Percentiles rank a stretch among this genome's conserved stretches.
Evolutionary conservation across 2,329 filamentous ascomycete genomes (phyloP).

Genomic region (Colletotrichum sp.): DNA sequence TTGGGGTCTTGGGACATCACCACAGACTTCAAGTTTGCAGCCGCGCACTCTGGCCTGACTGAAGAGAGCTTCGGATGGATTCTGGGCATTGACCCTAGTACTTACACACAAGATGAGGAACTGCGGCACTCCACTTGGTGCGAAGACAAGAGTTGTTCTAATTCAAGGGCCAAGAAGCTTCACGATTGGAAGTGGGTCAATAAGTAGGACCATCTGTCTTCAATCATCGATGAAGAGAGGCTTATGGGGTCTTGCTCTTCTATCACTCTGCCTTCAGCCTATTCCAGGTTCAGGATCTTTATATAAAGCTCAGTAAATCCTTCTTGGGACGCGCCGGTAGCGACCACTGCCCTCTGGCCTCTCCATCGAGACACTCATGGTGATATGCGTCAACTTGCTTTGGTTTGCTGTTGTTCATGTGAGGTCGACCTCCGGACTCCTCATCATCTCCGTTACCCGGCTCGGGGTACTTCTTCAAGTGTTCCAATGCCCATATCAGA

Average conservation of each 20-base stretch:
- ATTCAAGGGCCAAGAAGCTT: neutral
- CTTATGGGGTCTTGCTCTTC: neutral
- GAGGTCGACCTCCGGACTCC: neutral
- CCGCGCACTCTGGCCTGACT: neutral
- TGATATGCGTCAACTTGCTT: neutral
- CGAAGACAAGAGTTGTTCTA: neutral
- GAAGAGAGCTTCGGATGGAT: neutral
- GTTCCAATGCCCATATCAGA: slow-evolving; percentile 51
- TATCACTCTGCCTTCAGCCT: rapidly evolving
- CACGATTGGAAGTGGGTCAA: neutral
- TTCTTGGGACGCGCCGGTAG: slow-evolving; percentile 1
- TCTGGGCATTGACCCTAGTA: neutral
- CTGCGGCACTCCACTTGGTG: neutral
- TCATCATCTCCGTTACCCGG: slow-evolving; percentile 25
- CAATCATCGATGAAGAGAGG: neutral
- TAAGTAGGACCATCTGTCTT: neutral
- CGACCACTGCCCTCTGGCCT: neutral
- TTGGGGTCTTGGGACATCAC: neutral
- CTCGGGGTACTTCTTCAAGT: slow-evolving; percentile 52
- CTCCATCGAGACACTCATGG: neutral
- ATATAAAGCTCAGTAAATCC: slow-evolving; percentile 9
- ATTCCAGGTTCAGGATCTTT: rapidly evolving
- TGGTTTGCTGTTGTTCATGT: neutral
- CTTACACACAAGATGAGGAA: neutral
- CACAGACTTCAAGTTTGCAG: neutral